phyloP scores from a whole-genome alignment of 192 early-diverging fungal genomes.

The Irineochytrium annulatum region DNA sequence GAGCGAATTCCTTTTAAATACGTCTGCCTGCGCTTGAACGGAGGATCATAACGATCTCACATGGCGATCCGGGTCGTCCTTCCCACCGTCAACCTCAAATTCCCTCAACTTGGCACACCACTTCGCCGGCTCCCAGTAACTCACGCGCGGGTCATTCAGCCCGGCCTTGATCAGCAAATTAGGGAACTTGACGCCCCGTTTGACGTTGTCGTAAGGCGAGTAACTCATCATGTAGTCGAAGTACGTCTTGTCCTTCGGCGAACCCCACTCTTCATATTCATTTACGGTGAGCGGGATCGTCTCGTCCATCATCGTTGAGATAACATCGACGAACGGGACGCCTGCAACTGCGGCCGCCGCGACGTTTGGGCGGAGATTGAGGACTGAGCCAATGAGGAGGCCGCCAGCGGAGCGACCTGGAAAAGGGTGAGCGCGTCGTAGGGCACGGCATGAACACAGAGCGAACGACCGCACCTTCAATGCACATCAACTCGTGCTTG shows the following conservation, averaged over 20 bases:
- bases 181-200: constrained; percentile 26
- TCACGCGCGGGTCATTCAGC: constrained; percentile 81
- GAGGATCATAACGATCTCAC: not conserved
- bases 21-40: not conserved
- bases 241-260: constrained; percentile 45
- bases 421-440: not conserved
- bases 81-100: constrained; percentile 1
- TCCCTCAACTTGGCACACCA: constrained; percentile 71
- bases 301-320: constrained; percentile 46
- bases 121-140: constrained; percentile 84
- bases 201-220: constrained; percentile 49
- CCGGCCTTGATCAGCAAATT: constrained; percentile 62
- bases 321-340: constrained; percentile 54
- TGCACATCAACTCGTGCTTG: constrained; percentile 28
- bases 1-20: not conserved
- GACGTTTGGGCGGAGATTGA: constrained; percentile 42
- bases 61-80: not conserved
- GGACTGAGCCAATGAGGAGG: constrained; percentile 40
- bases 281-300: constrained; percentile 41
- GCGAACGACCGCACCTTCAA: constrained; percentile 24
- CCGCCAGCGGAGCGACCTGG: constrained; percentile 41
- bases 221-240: constrained; percentile 51
- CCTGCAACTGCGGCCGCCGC: constrained; percentile 33
- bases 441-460: not conserved
- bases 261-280: constrained; percentile 56